Conservation (phyloP, 2,329 filamentous ascomycete genomes). For the Cryoendolithus antarcticus region DNA sequence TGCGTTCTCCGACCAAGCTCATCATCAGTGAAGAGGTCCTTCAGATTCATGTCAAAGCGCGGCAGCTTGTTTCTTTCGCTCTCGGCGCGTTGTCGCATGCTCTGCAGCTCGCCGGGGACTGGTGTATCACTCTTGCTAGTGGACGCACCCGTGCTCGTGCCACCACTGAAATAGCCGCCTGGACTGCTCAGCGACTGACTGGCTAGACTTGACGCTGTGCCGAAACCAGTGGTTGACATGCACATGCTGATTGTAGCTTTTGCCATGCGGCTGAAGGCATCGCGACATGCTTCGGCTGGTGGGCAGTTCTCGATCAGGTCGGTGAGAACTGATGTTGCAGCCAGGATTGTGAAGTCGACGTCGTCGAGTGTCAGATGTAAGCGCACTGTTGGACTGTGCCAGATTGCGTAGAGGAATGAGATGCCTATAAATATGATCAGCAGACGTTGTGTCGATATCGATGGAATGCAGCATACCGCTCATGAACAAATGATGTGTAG, state of each 20-base stretch:
- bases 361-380: slow-evolving; percentile 83
- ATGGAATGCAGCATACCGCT: slow-evolving; percentile 47
- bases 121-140: too few relatives aligned
- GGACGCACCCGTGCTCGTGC: neutral
- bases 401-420: slow-evolving; percentile 92
- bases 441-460: neutral
- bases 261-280: slow-evolving; percentile 89
- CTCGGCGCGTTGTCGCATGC: slow-evolving; percentile 9
- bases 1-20: slow-evolving; percentile 10
- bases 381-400: slow-evolving; percentile 84
- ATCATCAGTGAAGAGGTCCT: slow-evolving; percentile 38
- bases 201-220: slow-evolving; percentile 26
- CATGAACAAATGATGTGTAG: slow-evolving; percentile 95
- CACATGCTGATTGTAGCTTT: slow-evolving; percentile 95
- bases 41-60: slow-evolving; percentile 46
- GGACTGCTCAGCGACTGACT: slow-evolving; percentile 17
- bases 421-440: slow-evolving; percentile 41
- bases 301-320: slow-evolving; percentile 92
- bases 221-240: slow-evolving; percentile 73
- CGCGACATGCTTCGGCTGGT: slow-evolving; percentile 83
- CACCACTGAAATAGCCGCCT: slow-evolving; percentile 15
- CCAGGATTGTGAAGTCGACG: slow-evolving; percentile 91
- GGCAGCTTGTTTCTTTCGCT: slow-evolving; percentile 25
- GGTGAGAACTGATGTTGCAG: slow-evolving; percentile 80
- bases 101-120: too few relatives aligned